Base-by-base conservation (phyloP, 768 basidiomycete species). In the Lenzites betulinus region DNA sequence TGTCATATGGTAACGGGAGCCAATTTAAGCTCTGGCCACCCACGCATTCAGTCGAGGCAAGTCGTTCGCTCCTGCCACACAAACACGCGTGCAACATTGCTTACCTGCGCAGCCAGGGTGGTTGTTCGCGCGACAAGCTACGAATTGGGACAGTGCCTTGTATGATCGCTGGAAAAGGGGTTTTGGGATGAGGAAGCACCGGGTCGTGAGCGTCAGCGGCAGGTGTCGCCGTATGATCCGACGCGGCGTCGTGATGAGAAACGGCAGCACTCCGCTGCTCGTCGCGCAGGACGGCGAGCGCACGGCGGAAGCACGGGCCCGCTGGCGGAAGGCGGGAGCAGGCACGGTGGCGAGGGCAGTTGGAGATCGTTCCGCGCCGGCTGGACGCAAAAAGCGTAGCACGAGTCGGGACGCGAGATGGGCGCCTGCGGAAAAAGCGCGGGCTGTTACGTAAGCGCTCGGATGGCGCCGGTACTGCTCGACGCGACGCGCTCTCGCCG, bases 401-500 rank as follows among this genome's bases (percentile, higher is more conserved):
- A 5, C 4, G 11, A 33, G 4, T 54, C 46, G 46, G 52, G 54
- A 51, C 61, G 51, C 42, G 28, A 38, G 18, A 54, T 58, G 58
- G 56, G 62, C 52, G 62, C 26, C 52, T 63, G 18, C 22, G 46
- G 44, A 59, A 54, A 52, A 59, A 59, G 58, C 52, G 58, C 57
- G 58, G 57, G 39, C n/a, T 16, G 2, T 63, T 63, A 63, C 53
- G 62, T 63, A 63, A 63, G 52, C 42, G 48, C 47, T 54, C 57
- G 62, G 62, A 25, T 59, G 57, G 57, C 62, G 62, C 62, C 62
- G 62, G 62, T 55, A 41, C 57, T 55, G 56, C 62, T 63, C 62
- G 61, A 67, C 66, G 66, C 66, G 66, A 67, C 66, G 66, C 66
- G 66, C 66, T 66, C 66, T 58, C 63, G 64, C 65, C 65, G 65